Evolutionary conservation across 371 early-diverging fungal species (phyloP).

Genomic region (Mycotypha africana): DNA sequence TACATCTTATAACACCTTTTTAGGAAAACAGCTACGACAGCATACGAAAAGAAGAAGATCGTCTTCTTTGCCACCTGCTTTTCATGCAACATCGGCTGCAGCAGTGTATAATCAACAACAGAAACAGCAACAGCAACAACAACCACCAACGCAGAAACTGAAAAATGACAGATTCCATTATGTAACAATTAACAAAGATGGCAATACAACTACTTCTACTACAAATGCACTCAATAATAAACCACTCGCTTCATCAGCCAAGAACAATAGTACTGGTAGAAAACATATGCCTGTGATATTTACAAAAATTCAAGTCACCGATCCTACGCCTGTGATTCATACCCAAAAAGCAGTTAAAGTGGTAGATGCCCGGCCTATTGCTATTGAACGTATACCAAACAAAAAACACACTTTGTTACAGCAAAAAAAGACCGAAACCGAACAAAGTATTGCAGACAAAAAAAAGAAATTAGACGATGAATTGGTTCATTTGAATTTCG

Average conservation of each 20-base stretch:
- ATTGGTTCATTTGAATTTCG: slow-evolving; percentile 51
- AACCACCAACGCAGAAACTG: slow-evolving; percentile 8
- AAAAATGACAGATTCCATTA: too few species aligned
- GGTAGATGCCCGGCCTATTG: slow-evolving; percentile 15
- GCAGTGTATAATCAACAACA: too few species aligned
- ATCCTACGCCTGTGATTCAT: slow-evolving; percentile 23
- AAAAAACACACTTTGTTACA: too few species aligned
- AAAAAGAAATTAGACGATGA: slow-evolving; percentile 32
- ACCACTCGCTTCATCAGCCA: too few species aligned
- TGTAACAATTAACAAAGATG: too few species aligned
- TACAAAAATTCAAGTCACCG: slow-evolving; percentile 24
- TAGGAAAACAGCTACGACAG: slow-evolving; percentile 17
- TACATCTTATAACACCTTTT: slow-evolving; percentile 14
- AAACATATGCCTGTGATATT: slow-evolving; percentile 24
- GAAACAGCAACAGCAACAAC: slow-evolving; percentile 6
- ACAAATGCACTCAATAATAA: too few species aligned
- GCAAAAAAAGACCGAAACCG: too few species aligned
- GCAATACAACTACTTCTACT: too few species aligned
- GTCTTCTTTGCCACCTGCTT: slow-evolving; percentile 26
- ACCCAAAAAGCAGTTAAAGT: slow-evolving; percentile 19
- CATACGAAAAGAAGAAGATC: slow-evolving; percentile 25
- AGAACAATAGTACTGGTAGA: too few species aligned
- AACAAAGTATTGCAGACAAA: slow-evolving; percentile 21
- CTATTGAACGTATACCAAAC: slow-evolving; percentile 20
- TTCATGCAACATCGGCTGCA: slow-evolving; percentile 12